phyloP scores from a whole-genome alignment of 768 basidiomycete genomes.

The Leccinellum rugosiceps region DNA sequence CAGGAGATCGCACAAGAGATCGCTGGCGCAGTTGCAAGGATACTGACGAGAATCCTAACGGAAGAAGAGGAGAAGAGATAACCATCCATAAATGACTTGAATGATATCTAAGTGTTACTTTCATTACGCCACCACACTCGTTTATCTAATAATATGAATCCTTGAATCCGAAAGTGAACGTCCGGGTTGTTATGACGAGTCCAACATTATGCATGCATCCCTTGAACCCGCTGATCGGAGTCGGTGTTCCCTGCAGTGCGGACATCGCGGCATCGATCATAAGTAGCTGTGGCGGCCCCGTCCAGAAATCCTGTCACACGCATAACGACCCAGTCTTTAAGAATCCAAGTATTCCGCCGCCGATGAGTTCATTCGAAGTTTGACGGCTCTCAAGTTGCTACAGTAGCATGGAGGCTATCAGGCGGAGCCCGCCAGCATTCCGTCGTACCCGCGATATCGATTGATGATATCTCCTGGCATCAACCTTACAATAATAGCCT shows the following conservation, averaged over 20 bases:
- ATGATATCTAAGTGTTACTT: neutral
- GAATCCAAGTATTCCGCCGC: neutral
- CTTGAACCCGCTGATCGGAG: too few relatives aligned
- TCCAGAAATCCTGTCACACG: neutral
- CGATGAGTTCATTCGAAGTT: neutral
- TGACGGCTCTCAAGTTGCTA: neutral
- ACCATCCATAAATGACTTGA: neutral
- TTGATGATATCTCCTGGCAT: neutral
- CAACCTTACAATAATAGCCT: neutral
- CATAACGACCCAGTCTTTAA: neutral
- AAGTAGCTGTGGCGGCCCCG: neutral
- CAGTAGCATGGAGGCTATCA: neutral
- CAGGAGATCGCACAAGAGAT: constrained; percentile 33
- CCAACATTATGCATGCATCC: too few relatives aligned
- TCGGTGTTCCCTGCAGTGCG: neutral
- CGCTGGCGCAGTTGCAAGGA: constrained; percentile 38
- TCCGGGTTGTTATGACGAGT: neutral
- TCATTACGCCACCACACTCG: neutral
- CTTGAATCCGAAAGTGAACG: neutral
- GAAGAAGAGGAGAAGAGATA: constrained; percentile 11
- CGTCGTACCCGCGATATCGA: neutral
- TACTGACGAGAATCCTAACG: constrained; percentile 37
- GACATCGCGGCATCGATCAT: neutral
- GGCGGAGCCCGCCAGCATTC: neutral
- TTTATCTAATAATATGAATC: neutral